Conservation (phyloP, 345 rosid species). For the Microcos paniculata region DNA sequence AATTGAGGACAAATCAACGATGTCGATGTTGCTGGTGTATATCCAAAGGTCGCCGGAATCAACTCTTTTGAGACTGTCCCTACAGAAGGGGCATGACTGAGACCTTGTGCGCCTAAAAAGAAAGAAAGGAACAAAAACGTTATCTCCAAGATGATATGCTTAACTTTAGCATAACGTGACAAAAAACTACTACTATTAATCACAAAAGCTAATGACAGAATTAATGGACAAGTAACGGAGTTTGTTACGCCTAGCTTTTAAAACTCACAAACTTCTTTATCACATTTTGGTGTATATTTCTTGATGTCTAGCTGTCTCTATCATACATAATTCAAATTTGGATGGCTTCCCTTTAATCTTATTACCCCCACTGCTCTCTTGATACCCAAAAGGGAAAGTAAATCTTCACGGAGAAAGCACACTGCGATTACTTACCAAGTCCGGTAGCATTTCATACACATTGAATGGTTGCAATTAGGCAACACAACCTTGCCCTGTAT, state of each 20-base stretch:
- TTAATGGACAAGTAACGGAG: neutral
- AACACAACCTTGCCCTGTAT: constrained; percentile 60
- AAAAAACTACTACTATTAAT: neutral
- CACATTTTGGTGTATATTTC: neutral
- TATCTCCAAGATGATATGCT: neutral
- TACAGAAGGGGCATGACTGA: constrained; percentile 88
- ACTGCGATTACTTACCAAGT: constrained; percentile 48
- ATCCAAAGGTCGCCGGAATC: constrained; percentile 84
- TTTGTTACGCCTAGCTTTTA: neutral
- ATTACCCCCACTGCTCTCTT: neutral
- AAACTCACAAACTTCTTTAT: neutral
- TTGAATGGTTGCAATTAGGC: constrained; percentile 78
- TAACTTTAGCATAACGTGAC: neutral
- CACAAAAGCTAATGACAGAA: neutral
- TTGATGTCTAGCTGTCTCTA: neutral
- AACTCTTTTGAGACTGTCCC: constrained; percentile 75
- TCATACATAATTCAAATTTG: neutral
- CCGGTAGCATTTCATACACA: constrained; percentile 79
- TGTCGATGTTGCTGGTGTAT: constrained; percentile 47
- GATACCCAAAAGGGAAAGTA: neutral
- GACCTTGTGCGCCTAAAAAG: constrained; percentile 64
- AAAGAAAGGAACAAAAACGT: neutral
- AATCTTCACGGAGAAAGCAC: neutral
- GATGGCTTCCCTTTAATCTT: neutral
- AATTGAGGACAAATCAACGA: constrained; percentile 49